Evolutionary conservation across 257 asterid genomes (phyloP).

Genomic region (Nicotiana sylvestris): DNA sequence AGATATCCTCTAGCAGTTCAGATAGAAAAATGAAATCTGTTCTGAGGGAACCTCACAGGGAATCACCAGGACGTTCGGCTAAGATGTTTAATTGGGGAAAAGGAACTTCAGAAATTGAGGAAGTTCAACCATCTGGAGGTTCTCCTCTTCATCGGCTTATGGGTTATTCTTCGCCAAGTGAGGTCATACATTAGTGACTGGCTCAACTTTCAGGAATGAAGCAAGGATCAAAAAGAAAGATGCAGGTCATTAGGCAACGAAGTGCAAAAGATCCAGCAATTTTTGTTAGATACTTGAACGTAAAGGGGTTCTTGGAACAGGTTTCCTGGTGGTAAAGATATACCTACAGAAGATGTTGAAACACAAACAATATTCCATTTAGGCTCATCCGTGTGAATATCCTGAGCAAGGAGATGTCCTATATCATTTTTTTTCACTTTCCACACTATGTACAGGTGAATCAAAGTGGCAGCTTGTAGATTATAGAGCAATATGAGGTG

Average conservation of each 20-base stretch:
- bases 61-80: slow-evolving; percentile 36
- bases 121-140: slow-evolving; percentile 30
- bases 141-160: slow-evolving; percentile 78
- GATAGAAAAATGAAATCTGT: slow-evolving; percentile 57
- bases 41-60: slow-evolving; percentile 15
- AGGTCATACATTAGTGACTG: slow-evolving; percentile 30
- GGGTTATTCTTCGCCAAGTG: slow-evolving; percentile 76
- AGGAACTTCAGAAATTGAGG: slow-evolving; percentile 50
- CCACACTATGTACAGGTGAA: slow-evolving; percentile 2
- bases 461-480: not conserved
- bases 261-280: not conserved
- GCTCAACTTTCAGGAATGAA: slow-evolving; percentile 2
- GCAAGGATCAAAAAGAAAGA: slow-evolving; percentile 14
- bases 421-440: not conserved
- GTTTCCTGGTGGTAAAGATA: not conserved
- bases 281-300: not conserved
- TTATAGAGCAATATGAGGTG: not conserved
- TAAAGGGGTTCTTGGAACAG: not conserved
- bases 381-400: not conserved
- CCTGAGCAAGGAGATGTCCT: not conserved
- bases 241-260: not conserved
- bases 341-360: not conserved
- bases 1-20: slow-evolving; percentile 28
- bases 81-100: slow-evolving; percentile 26
- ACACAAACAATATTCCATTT: not conserved